These are phyloP conservation scores for Ogataea pignaliae DNA, from an alignment of 805 yeast genomes.

Conservation along the genomic window DNA sequence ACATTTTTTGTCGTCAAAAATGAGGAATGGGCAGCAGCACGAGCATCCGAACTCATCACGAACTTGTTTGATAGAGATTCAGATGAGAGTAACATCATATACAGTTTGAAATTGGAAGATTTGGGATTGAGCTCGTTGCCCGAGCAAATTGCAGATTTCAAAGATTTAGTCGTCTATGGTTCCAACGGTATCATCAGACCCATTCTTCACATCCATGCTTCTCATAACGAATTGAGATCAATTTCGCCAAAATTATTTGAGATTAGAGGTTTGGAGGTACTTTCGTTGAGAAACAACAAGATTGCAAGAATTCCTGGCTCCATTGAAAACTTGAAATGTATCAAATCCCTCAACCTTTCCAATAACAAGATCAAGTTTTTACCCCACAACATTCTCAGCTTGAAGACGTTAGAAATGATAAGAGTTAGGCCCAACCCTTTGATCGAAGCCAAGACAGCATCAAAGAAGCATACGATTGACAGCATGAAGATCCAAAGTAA, in stretches of 20 bases:
- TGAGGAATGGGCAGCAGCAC: conserved; percentile 15
- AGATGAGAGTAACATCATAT: conserved; percentile 27
- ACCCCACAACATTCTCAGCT: conserved; percentile 49
- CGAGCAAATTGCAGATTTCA: conserved; percentile 53
- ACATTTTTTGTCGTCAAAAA: conserved; percentile 28
- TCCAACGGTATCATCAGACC: conserved; percentile 32
- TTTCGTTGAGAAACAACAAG: conserved; percentile 48
- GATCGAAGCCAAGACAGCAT: conserved; percentile 19
- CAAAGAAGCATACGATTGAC: conserved; percentile 9
- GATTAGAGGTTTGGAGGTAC: conserved; percentile 44
- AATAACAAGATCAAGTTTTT: conserved; percentile 46
- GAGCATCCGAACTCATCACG: conserved; percentile 40
- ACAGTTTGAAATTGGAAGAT: conserved; percentile 44
- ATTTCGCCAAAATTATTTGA: conserved; percentile 49
- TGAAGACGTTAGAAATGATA: conserved; percentile 39
- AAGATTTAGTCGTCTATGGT: conserved; percentile 45
- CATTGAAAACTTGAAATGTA: conserved; percentile 35
- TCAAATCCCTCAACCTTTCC: conserved; percentile 49
- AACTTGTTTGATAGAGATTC: conserved; percentile 40
- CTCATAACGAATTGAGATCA: conserved; percentile 43
- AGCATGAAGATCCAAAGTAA: conserved; percentile 22
- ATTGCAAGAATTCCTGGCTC: conserved; percentile 43
- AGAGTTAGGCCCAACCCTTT: conserved; percentile 54
- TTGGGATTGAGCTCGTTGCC: conserved; percentile 47
- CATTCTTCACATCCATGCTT: conserved; percentile 43